Base-by-base conservation (phyloP, 2,329 filamentous ascomycete genomes). In the Cercospora nicotianae region DNA sequence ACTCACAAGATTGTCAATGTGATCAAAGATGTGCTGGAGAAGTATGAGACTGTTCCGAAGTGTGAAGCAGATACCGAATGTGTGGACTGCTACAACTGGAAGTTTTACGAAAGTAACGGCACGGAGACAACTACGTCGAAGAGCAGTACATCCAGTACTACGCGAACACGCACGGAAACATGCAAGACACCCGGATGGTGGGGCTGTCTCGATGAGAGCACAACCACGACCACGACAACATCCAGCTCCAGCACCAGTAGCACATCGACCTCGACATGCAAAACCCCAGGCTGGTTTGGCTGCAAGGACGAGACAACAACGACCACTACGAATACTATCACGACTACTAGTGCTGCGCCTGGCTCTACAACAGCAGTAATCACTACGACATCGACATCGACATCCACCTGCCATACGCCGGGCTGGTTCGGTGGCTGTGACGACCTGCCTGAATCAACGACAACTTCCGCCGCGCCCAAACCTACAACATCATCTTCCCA, bases 171-270 rank as follows among this genome's bases (percentile, higher is more conserved):
- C 55, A 97, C 94, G 0, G 89, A 90, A 64, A 97, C 93, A 0
- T 97, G 94, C 81, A 87, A 95, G 79, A 97, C 94, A 1, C 94
- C 94, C 30, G 93, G 94, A 5, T 97, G 94, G 94, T 96, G 90
- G 90, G 92, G 92, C n/a, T 93, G 89, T 76, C 81, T 91, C 45
- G 90, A 92, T 72, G 86, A 75, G 12, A 83, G 85, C 0, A 83
- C 83, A 0, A 83, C 71, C 5, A 73, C 69, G 7, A 83, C 83
- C 7, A 73, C 69, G 10, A 83, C 83, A 0, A 83, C 72, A 16
- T 71, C 69, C 9, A 69, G 80, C 36, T 81, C 80, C 3, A 73
- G 73, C 5, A 74, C 74, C 78, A 81, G 58, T 20, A 66, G 67
- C 23, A 61, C 83, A 1, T 85, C 85, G 0, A 73, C 77, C 20